These are phyloP conservation scores for Phytophthora multivora DNA, from an alignment of 352 stramenopile genomes.

Conservation along the genomic window DNA sequence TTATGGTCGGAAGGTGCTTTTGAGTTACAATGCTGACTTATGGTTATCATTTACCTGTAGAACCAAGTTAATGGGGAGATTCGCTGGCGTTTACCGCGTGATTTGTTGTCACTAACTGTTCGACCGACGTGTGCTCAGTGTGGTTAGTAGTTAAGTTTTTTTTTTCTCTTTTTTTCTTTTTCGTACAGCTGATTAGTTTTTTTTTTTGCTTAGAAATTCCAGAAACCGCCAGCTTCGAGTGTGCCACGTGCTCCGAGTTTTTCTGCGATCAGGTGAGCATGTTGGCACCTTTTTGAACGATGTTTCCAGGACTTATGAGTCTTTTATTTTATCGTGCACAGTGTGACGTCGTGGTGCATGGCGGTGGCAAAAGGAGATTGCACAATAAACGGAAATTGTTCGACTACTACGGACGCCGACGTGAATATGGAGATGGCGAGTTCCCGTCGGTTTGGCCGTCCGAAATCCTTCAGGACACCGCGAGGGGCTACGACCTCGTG, in stretches of 20 bases:
- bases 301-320: background rate
- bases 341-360: constrained; percentile 88
- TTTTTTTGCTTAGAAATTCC: constrained; percentile 41
- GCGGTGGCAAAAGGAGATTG: constrained; percentile 67
- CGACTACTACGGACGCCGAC: constrained; percentile 91
- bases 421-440: constrained; percentile 91
- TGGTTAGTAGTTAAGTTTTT: constrained; percentile 38
- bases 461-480: constrained; percentile 83
- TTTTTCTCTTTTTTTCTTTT: background rate
- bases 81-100: constrained; percentile 89
- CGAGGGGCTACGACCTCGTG: constrained; percentile 72
- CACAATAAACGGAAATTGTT: constrained; percentile 88
- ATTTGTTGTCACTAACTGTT: constrained; percentile 81
- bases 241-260: constrained; percentile 89
- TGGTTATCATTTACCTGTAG: constrained; percentile 32
- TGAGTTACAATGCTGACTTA: background rate
- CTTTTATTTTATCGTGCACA: constrained; percentile 10
- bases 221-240: constrained; percentile 79
- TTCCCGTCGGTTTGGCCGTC: constrained; percentile 91
- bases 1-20: background rate
- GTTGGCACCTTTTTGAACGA: background rate
- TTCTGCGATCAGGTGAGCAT: constrained; percentile 79
- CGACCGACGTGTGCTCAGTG: constrained; percentile 90
- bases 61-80: constrained; percentile 93
- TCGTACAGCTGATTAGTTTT: background rate